Conservation (phyloP, 2,329 filamentous ascomycete genomes). For the Cladophialophora bantiana region DNA sequence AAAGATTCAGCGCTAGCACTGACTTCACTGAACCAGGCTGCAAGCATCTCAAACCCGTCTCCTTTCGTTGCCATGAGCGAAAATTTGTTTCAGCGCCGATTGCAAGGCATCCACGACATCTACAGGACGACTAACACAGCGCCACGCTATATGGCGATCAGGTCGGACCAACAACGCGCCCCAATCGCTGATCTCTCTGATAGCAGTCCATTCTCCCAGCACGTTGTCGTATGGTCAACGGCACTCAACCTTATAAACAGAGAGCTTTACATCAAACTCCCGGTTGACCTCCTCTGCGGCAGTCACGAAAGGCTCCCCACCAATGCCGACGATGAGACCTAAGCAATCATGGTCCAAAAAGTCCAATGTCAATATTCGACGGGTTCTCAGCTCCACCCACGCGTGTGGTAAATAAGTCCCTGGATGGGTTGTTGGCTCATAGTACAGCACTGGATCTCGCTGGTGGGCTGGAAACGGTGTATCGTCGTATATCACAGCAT, state of each 20-base stretch:
- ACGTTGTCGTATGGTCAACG: slow-evolving; percentile 18
- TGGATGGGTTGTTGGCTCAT: slow-evolving; percentile 26
- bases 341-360: slow-evolving; percentile 16
- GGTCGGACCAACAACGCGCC: slow-evolving; percentile 21
- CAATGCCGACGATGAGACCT: slow-evolving; percentile 18
- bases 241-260: slow-evolving; percentile 17
- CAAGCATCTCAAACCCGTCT: too few relatives aligned
- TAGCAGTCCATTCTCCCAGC: slow-evolving; percentile 8
- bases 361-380: slow-evolving; percentile 11
- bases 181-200: slow-evolving; percentile 11
- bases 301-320: slow-evolving; percentile 2
- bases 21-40: too few relatives aligned
- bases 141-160: slow-evolving; percentile 23
- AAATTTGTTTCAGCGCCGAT: neutral
- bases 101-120: slow-evolving; percentile 13
- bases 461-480: slow-evolving; percentile 38
- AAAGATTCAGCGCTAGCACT: too few relatives aligned
- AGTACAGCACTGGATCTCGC: slow-evolving; percentile 31
- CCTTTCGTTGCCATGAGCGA: too few relatives aligned
- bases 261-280: neutral
- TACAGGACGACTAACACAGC: slow-evolving; percentile 3
- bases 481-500: slow-evolving; percentile 31
- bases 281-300: slow-evolving; percentile 6
- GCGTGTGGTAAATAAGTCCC: slow-evolving; percentile 45
- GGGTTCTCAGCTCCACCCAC: slow-evolving; percentile 35